Evolutionary conservation across 257 asterid species (phyloP), one percentile per base, ranked within the genome.

Genomic region (Voacanga thouarsii): DNA sequence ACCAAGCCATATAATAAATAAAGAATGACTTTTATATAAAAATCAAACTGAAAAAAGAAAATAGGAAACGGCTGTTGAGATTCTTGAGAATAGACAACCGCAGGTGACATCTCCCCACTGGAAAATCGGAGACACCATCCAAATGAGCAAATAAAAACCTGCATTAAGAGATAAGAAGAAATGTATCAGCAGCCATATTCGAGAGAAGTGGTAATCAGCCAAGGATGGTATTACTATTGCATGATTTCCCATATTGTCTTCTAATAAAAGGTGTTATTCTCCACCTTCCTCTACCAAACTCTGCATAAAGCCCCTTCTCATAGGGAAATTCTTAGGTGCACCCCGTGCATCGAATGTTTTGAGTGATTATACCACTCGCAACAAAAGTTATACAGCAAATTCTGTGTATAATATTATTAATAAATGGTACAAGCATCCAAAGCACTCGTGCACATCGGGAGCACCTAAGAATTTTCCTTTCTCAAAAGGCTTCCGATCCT

Each of bases 121-220:
- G 72, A 72, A 65, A 77, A 77, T 45, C 7, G 81, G 60, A 78
- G 77, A 71, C 72, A 23, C 65, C 30, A 23, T 11, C 16, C 30
- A 33, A 37, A 12, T 10, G 24, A 33, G 60, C 65, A 50, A 47
- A 47, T 16, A 10, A 7, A 45, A 7, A 77, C 63, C 76, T 78
- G 76, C 80, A 77, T 33, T 2, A 59, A 77, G 11, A 4, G 37
- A 21, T 33, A 67, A 7, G 4, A 66, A 77, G 2, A 2, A 14
- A 70, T 33, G 30, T 2, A 11, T 39, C 53, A 39, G 23, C 37
- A 69, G 28, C 43, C 39, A 14, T 53, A 1, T 69, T 5, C 28
- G 43, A 33, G 26, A 69, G 14, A 19, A 21, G 33, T 66, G 24
- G 3, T 39, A 30, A 39, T 69, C 3, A 21, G 12, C 49, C 26